Base-by-base conservation (phyloP, 768 basidiomycete genomes). In the Lepiota brunneoincarnata region DNA sequence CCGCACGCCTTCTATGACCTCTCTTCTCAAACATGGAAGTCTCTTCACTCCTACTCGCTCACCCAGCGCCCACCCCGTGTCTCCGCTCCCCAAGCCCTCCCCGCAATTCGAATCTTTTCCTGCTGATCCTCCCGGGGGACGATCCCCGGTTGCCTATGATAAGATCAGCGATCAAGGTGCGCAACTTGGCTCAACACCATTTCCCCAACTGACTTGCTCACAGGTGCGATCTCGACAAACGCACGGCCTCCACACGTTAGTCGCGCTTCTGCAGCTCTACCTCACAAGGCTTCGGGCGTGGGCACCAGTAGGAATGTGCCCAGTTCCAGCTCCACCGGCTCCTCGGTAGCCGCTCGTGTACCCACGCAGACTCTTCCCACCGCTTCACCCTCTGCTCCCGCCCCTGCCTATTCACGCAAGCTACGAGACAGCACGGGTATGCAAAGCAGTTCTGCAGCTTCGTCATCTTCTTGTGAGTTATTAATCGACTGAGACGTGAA, bases 1-100 rank as follows among this genome's bases (percentile, higher is more conserved):
- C 40, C 53, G 10, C 46, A 45, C 14, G 48, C 39, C 28, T 18
- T 54, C 15, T 48, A 20, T 46, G n/a, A 24, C 46, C 5, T 47
- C 46, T 17, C 18, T 54, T 5, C 21, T 54, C 9, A 54, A 54
- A 26, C 45, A 39, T 10, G 17, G 45, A 0, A 31, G 44, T 9
- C 26, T 54, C 21, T 20, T 34, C 7, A 31, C 31, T 31, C 31
- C 37, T 6, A 26, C 38, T 2, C 53, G 26, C 26, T 21, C 24
- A 7, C 31, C 53, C 17, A 41, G 11, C 9, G 7, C 20, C 15
- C 52, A 37, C 9, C 31, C 43, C 7, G 20, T 26, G 7, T 41
- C 44, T 3, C 23, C 52, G 1, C 7, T 17, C 11, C 23, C 45
- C 23, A 48, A 48, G n/a, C 38, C 24, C 5, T 34, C 46, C 7